Evolutionary conservation across 1,139 yeast species (phyloP).

Genomic region (Blastobotrys persicus): DNA sequence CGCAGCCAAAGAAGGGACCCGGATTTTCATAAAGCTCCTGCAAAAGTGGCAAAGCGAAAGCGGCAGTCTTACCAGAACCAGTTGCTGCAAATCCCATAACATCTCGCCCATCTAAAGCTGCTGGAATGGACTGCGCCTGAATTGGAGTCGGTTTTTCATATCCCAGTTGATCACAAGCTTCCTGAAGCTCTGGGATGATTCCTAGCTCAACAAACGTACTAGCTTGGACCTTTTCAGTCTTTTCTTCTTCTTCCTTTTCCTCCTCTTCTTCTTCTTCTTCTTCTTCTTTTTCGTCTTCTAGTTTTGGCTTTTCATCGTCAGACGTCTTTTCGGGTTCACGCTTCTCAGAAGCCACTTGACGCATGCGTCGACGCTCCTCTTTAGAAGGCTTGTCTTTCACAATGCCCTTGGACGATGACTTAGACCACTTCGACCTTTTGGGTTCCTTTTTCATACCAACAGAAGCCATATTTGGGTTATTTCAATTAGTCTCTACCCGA

Average conservation of each 20-base stretch:
- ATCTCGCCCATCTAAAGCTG: slow-evolving; percentile 88
- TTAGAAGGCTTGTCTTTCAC: not conserved
- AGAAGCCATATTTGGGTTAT: not conserved
- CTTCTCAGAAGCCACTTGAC: not conserved
- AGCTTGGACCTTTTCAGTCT: slow-evolving; percentile 26
- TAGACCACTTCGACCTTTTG: slow-evolving; percentile 10
- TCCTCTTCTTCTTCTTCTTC: slow-evolving; percentile 1
- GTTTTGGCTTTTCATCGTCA: slow-evolving; percentile 1
- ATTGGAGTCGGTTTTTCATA: slow-evolving; percentile 91
- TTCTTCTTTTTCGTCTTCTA: slow-evolving; percentile 16
- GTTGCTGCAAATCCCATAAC: slow-evolving; percentile 99
- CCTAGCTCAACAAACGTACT: slow-evolving; percentile 47
- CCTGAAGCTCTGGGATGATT: slow-evolving; percentile 71
- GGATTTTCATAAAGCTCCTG: slow-evolving; percentile 90
- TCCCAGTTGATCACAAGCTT: slow-evolving; percentile 75
- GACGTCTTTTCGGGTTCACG: not conserved
- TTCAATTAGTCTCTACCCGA: not conserved
- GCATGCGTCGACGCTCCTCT: not conserved
- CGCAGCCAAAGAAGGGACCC: slow-evolving; percentile 82
- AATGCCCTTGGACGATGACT: slow-evolving; percentile 11
- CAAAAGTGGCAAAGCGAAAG: slow-evolving; percentile 86
- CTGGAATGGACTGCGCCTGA: slow-evolving; percentile 88
- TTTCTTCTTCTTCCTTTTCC: slow-evolving; percentile 12
- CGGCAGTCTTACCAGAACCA: slow-evolving; percentile 98
- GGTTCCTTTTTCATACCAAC: slow-evolving; percentile 2